A percentile compares a stretch with the other conserved stretches of the same genome.
Evolutionary conservation across 352 stramenopile genomes (phyloP).

Genomic region (Phytophthora capsici): DNA sequence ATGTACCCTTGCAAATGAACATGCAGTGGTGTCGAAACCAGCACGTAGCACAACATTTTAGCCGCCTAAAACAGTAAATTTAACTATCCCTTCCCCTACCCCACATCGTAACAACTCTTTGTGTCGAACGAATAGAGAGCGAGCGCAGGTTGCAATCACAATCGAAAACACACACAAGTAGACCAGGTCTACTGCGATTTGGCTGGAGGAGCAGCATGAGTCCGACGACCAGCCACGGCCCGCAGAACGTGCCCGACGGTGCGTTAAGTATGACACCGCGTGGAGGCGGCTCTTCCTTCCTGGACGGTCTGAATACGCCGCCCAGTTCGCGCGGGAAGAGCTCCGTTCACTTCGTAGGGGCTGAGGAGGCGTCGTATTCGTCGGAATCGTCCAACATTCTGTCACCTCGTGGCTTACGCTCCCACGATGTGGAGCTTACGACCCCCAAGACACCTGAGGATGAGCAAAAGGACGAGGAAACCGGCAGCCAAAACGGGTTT

Average conservation of each 20-base stretch:
- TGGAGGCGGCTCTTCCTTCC: constrained; percentile 19
- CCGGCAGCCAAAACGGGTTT: constrained; percentile 21
- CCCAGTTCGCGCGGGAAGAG: constrained; percentile 36
- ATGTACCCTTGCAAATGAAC: constrained; percentile 1
- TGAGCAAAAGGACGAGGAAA: constrained; percentile 13
- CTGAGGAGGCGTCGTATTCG: constrained; percentile 31
- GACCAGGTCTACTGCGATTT: background rate
- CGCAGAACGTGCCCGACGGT: constrained; percentile 23
- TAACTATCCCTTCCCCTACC: constrained; percentile 8
- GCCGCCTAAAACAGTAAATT: constrained; percentile 1
- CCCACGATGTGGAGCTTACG: constrained; percentile 27
- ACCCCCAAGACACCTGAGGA: constrained; percentile 44
- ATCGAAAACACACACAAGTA: constrained; percentile 18
- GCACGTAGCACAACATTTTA: constrained; percentile 5
- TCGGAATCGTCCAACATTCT: constrained; percentile 38
- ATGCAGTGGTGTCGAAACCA: background rate
- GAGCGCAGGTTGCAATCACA: constrained; percentile 13
- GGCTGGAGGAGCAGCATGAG: constrained; percentile 17
- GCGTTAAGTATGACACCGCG: constrained; percentile 29
- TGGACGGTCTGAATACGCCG: constrained; percentile 35
- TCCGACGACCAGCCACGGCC: constrained; percentile 4
- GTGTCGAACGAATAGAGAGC: constrained; percentile 27
- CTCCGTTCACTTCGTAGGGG: constrained; percentile 28
- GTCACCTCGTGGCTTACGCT: constrained; percentile 18
- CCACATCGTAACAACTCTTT: constrained; percentile 1